These are phyloP conservation scores for Phytophthora vignae DNA, from an alignment of 352 stramenopile species.

Conservation along the genomic window DNA sequence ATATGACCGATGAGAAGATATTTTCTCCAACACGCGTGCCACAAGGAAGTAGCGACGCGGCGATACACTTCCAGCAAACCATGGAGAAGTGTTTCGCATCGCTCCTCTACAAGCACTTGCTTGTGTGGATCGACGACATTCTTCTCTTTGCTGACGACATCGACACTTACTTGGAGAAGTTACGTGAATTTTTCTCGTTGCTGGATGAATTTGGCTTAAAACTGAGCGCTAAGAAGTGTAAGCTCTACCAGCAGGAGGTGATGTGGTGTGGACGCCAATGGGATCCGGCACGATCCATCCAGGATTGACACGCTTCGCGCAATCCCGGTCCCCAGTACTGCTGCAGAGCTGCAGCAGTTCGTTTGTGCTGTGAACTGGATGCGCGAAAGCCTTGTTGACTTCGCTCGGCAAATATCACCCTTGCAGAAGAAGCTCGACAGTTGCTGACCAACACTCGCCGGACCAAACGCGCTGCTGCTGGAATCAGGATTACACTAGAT, in stretches of 20 bases:
- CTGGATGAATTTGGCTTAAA: conserved; percentile 29
- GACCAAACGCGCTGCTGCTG: conserved; percentile 3
- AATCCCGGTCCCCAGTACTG: not conserved
- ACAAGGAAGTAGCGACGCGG: conserved; percentile 11
- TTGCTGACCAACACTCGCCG: not conserved
- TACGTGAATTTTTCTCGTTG: conserved; percentile 29
- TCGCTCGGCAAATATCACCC: not conserved
- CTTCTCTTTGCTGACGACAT: not conserved
- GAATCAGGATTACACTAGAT: not conserved
- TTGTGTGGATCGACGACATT: conserved; percentile 3
- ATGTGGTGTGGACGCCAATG: conserved; percentile 23
- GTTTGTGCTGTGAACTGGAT: conserved; percentile 9
- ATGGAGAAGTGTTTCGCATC: conserved; percentile 18
- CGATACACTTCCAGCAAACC: conserved; percentile 8
- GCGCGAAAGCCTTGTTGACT: conserved; percentile 6
- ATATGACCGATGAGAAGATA: conserved; percentile 30
- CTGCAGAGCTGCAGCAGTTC: conserved; percentile 8
- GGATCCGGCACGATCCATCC: not conserved
- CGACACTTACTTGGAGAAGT: conserved; percentile 27
- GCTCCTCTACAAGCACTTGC: conserved; percentile 24
- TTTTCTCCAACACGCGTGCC: conserved; percentile 26
- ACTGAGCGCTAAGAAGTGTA: conserved; percentile 31
- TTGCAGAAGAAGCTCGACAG: not conserved
- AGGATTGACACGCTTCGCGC: not conserved
- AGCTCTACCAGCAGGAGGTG: conserved; percentile 22